Percentiles rank a stretch among this genome's conserved stretches.
These are phyloP conservation scores for Colletotrichum theobromicola DNA, from an alignment of 2,329 filamentous ascomycete genomes.

Conservation along the genomic window DNA sequence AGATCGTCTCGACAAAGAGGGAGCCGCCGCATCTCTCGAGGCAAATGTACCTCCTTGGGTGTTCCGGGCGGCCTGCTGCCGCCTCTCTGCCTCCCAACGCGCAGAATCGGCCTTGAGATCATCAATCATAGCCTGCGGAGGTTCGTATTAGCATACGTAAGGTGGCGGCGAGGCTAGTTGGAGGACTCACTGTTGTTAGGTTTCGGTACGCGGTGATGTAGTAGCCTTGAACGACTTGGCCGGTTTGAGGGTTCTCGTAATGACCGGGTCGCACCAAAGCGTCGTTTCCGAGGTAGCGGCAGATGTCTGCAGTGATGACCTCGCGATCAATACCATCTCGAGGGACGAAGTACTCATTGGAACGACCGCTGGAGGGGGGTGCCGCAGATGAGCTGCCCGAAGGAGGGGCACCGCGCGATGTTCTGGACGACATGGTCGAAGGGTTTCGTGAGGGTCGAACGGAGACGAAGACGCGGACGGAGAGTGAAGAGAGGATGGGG, in stretches of 20 bases:
- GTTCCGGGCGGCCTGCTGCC: constrained; percentile 58
- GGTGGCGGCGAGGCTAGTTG: background rate
- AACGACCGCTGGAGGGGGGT: constrained; percentile 50
- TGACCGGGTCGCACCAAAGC: constrained; percentile 77
- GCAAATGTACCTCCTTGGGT: constrained; percentile 63
- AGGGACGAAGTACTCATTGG: constrained; percentile 83
- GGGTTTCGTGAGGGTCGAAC: constrained; percentile 19
- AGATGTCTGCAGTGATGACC: constrained; percentile 85
- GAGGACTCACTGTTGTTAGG: constrained; percentile 71
- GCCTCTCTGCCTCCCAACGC: constrained; percentile 65
- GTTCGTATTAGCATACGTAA: background rate
- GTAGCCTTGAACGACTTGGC: constrained; percentile 72
- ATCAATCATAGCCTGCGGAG: constrained; percentile 64
- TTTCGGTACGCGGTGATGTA: constrained; percentile 82
- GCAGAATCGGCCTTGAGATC: constrained; percentile 67
- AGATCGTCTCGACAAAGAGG: constrained; percentile 56
- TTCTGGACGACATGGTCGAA: constrained; percentile 46
- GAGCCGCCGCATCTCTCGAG: constrained; percentile 54
- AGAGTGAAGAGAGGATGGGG: constrained; percentile 18
- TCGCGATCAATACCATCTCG: constrained; percentile 83
- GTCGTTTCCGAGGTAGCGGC: constrained; percentile 83
- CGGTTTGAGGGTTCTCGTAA: constrained; percentile 66
- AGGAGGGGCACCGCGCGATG: constrained; percentile 37
- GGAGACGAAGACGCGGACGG: constrained; percentile 16
- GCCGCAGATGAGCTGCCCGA: constrained; percentile 32